Evolutionary conservation across 495 filamentous ascomycete genomes (phyloP).

Genomic region (Neurospora hispaniola): DNA sequence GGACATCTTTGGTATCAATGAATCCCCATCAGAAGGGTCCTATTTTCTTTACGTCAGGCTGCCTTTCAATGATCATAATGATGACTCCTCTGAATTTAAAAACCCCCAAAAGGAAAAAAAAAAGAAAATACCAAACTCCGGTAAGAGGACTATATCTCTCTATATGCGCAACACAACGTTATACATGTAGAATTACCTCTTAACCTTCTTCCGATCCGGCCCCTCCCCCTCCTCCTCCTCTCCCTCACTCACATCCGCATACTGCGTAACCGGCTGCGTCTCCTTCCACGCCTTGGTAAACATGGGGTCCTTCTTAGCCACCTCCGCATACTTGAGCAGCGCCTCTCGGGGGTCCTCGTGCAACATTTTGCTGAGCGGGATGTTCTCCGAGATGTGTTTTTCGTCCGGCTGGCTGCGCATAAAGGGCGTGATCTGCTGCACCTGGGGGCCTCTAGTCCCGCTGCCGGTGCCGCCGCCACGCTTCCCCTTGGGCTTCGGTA

Average conservation of each 20-base stretch:
- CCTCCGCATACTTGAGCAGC: constrained; percentile 86
- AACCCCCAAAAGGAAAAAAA: too few relatives aligned
- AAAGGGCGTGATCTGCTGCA: constrained; percentile 81
- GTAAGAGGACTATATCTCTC: too few relatives aligned
- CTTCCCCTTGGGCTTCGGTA: constrained; percentile 12
- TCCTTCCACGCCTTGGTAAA: constrained; percentile 89
- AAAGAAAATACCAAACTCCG: too few relatives aligned
- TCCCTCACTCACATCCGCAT: constrained; percentile 81
- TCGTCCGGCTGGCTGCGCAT: constrained; percentile 85
- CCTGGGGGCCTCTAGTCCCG: constrained; percentile 70
- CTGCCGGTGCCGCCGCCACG: constrained; percentile 52
- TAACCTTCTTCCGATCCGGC: constrained; percentile 57
- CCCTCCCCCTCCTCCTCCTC: constrained; percentile 53
- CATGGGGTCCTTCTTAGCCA: constrained; percentile 84
- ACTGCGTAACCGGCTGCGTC: constrained; percentile 89
- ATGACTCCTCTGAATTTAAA: too few relatives aligned
- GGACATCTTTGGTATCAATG: too few relatives aligned
- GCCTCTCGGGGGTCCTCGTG: constrained; percentile 96
- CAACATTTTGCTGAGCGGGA: constrained; percentile 85
- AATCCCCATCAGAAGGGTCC: neutral
- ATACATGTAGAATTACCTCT: constrained; percentile 15
- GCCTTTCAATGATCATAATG: too few relatives aligned
- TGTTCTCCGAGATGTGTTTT: constrained; percentile 74
- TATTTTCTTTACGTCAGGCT: too few relatives aligned
- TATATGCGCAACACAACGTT: too few relatives aligned